These are phyloP conservation scores for Scytalidium sp. DNA, from an alignment of 2,329 filamentous ascomycete genomes.

Conservation along the genomic window DNA sequence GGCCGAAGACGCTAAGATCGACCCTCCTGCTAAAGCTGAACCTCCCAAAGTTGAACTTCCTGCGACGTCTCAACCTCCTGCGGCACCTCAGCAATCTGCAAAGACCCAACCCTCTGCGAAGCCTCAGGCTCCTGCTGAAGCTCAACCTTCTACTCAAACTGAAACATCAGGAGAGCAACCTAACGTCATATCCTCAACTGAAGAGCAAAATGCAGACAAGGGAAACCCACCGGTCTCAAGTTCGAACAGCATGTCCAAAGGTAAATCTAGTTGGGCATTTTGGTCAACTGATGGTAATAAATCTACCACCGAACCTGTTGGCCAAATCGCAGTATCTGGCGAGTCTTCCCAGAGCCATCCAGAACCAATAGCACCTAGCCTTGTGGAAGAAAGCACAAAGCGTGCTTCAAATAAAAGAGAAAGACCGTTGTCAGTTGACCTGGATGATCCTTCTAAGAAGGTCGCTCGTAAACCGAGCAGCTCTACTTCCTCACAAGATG, in stretches of 20 bases:
- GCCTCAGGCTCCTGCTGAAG: slow-evolving; percentile 17
- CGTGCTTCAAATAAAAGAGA: slow-evolving; percentile 18
- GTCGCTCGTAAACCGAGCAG: slow-evolving; percentile 12
- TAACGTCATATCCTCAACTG: too few relatives aligned
- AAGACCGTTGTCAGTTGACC: slow-evolving; percentile 18
- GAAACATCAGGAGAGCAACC: too few relatives aligned
- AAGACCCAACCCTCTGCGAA: slow-evolving; percentile 13
- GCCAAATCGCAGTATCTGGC: slow-evolving; percentile 54
- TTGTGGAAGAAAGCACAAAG: slow-evolving; percentile 17
- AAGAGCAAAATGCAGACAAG: slow-evolving; percentile 22
- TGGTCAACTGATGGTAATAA: slow-evolving; percentile 54
- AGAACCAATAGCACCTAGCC: slow-evolving; percentile 18
- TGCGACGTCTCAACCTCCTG: slow-evolving; percentile 15
- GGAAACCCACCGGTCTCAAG: slow-evolving; percentile 38
- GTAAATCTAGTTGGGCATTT: slow-evolving; percentile 74
- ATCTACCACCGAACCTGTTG: slow-evolving; percentile 26
- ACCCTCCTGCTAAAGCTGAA: slow-evolving; percentile 17
- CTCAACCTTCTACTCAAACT: slow-evolving; percentile 5
- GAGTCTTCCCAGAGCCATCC: slow-evolving; percentile 53
- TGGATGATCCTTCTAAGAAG: slow-evolving; percentile 15
- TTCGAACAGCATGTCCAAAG: slow-evolving; percentile 44
- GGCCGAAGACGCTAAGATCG: too few relatives aligned
- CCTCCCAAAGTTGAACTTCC: slow-evolving; percentile 19
- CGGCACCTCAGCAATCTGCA: slow-evolving; percentile 15
- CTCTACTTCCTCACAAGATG: slow-evolving; percentile 11